Conservation (phyloP, 2,329 filamentous ascomycete genomes). For the Exophiala viscosa region DNA sequence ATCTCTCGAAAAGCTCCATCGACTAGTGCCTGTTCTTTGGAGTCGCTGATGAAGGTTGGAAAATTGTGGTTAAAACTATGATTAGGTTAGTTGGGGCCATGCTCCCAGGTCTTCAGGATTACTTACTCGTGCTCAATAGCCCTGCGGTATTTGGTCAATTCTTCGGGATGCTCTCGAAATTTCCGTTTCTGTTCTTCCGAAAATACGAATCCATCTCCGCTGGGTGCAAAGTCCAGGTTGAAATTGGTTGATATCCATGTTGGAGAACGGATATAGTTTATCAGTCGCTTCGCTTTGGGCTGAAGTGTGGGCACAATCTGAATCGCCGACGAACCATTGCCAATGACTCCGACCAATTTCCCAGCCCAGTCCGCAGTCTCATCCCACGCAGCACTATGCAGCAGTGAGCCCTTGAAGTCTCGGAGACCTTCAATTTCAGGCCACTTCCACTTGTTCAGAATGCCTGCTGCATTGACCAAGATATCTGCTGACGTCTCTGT, state of each 20-base stretch:
- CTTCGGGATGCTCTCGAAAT: conserved; percentile 17
- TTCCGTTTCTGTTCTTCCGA: conserved; percentile 21
- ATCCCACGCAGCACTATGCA: conserved; percentile 43
- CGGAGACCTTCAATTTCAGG: conserved; percentile 30
- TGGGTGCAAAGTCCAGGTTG: conserved; percentile 22
- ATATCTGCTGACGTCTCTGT: conserved; percentile 32
- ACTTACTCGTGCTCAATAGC: conserved; percentile 26
- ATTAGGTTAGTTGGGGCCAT: neutral
- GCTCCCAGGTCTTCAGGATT: neutral
- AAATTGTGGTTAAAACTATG: conserved; percentile 1
- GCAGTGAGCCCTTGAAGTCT: conserved; percentile 31
- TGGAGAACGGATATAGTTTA: conserved; percentile 4
- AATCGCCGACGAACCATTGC: conserved; percentile 41
- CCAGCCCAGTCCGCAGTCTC: conserved; percentile 40
- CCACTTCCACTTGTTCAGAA: conserved; percentile 31
- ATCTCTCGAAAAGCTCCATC: neutral
- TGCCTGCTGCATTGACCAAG: conserved; percentile 33
- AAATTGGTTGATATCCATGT: conserved; percentile 15
- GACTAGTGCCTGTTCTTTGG: neutral
- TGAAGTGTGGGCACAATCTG: conserved; percentile 47
- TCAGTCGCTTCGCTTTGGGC: conserved; percentile 33
- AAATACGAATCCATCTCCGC: conserved; percentile 43
- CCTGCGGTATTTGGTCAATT: conserved; percentile 32
- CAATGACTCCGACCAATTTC: conserved; percentile 42
- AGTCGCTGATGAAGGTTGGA: no score